A percentile compares a stretch with the other conserved stretches of the same genome.
phyloP scores from a whole-genome alignment of 2,329 filamentous ascomycete genomes.

The Exophiala aquamarina region DNA sequence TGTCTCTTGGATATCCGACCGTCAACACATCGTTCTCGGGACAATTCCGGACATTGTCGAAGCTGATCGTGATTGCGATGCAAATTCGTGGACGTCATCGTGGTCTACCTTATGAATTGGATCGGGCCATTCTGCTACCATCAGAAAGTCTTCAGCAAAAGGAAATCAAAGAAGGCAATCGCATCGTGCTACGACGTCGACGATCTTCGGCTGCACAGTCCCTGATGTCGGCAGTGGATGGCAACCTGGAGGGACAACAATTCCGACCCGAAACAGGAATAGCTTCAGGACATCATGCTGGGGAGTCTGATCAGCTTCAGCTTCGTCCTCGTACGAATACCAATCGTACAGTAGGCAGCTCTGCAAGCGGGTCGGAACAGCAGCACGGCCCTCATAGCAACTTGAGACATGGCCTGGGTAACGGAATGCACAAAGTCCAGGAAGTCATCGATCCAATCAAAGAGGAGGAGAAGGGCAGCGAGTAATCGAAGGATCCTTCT shows the following conservation, averaged over 20 bases:
- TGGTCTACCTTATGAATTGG: slow-evolving; percentile 65
- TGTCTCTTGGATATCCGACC: slow-evolving; percentile 77
- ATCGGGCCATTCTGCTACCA: slow-evolving; percentile 68
- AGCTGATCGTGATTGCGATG: slow-evolving; percentile 67
- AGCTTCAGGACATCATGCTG: slow-evolving; percentile 9
- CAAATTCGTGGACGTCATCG: slow-evolving; percentile 65
- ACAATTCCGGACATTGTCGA: slow-evolving; percentile 72
- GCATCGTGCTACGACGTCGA: slow-evolving; percentile 24
- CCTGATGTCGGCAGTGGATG: slow-evolving; percentile 21
- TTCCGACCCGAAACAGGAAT: slow-evolving; percentile 25
- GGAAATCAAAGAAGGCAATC: slow-evolving; percentile 27
- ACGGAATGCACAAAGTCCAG: background rate
- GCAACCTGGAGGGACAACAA: slow-evolving; percentile 17
- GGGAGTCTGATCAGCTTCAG: slow-evolving; percentile 3
- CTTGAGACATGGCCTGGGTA: background rate
- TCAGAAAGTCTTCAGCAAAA: slow-evolving; percentile 38
- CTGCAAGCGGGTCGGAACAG: slow-evolving; percentile 9
- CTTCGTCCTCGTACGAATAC: slow-evolving; percentile 18
- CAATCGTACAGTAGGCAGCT: slow-evolving; percentile 13
- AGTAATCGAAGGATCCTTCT: too few relatives aligned
- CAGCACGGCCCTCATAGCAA: background rate
- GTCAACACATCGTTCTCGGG: slow-evolving; percentile 78
- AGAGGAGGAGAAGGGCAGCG: background rate
- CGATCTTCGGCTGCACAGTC: slow-evolving; percentile 19
- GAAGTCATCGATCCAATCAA: background rate